Conservation (phyloP, 257 asterid species). For the Knoxia roxburghii region DNA sequence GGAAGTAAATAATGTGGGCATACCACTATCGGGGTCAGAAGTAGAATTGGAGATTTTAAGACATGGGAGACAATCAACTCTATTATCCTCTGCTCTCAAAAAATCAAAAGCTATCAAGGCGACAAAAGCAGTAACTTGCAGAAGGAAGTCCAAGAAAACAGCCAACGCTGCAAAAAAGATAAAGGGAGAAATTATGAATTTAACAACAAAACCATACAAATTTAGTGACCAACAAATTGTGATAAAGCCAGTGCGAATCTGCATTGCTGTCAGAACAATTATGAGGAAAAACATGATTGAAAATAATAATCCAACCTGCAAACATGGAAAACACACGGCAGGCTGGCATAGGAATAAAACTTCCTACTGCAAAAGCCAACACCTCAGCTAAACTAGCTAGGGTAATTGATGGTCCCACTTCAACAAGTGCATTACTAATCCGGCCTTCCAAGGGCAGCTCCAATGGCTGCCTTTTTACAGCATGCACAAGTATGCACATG, state of each 20-base stretch:
- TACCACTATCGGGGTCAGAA: conserved; percentile 71
- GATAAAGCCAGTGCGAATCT: not conserved
- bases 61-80: conserved; percentile 94
- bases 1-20: conserved; percentile 5
- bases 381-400: conserved; percentile 95
- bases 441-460: conserved; percentile 96
- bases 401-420: conserved; percentile 98
- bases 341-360: conserved; percentile 98
- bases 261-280: not conserved
- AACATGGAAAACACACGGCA: conserved; percentile 98
- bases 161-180: conserved; percentile 78
- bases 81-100: conserved; percentile 85
- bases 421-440: conserved; percentile 93
- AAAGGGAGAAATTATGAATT: conserved; percentile 17
- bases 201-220: conserved; percentile 6
- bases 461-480: conserved; percentile 87
- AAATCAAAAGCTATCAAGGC: conserved; percentile 94
- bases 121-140: conserved; percentile 97
- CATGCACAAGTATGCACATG: conserved; percentile 98
- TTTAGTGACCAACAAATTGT: not conserved
- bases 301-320: conserved; percentile 57
- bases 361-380: conserved; percentile 99
- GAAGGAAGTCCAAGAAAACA: conserved; percentile 91
- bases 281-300: not conserved
- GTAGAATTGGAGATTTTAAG: conserved; percentile 50